These are phyloP conservation scores for Geranium brycei DNA, from an alignment of 345 rosid species.

Conservation along the genomic window DNA sequence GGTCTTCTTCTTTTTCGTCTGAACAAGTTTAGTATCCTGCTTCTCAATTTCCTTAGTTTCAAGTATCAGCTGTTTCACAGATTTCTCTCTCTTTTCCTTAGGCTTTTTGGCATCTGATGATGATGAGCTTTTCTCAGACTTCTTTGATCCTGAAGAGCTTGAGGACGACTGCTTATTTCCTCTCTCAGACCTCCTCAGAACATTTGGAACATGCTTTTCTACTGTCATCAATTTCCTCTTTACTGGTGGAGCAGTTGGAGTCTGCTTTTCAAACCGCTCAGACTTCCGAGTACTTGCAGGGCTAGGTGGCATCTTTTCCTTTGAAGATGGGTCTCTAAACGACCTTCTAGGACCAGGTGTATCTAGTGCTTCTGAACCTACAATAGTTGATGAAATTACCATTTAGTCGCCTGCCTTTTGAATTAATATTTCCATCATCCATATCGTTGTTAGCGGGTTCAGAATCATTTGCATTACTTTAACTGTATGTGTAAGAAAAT, in stretches of 20 bases:
- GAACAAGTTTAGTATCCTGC: slow-evolving; percentile 1
- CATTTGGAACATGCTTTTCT: slow-evolving; percentile 31
- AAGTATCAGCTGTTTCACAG: slow-evolving; percentile 18
- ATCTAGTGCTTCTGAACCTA: slow-evolving; percentile 14
- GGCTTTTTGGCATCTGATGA: slow-evolving; percentile 17
- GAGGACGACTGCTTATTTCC: slow-evolving; percentile 31
- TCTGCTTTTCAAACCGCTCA: slow-evolving; percentile 34
- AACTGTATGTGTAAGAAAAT: not conserved
- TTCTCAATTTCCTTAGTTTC: slow-evolving; percentile 21
- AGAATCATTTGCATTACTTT: slow-evolving; percentile 24
- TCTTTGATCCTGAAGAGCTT: slow-evolving; percentile 27
- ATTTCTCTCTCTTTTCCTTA: slow-evolving; percentile 23
- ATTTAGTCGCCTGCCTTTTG: slow-evolving; percentile 21
- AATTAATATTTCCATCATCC: slow-evolving; percentile 30
- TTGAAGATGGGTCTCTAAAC: slow-evolving; percentile 24
- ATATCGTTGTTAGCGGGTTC: slow-evolving; percentile 20
- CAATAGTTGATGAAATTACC: slow-evolving; percentile 26
- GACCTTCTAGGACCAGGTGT: slow-evolving; percentile 43
- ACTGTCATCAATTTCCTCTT: slow-evolving; percentile 22
- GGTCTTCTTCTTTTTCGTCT: slow-evolving; percentile 12
- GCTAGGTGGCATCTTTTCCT: slow-evolving; percentile 20
- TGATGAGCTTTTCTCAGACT: slow-evolving; percentile 18
- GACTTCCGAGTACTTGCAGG: slow-evolving; percentile 36
- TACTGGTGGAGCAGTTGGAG: slow-evolving; percentile 24
- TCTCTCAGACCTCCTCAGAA: slow-evolving; percentile 47